Evolutionary conservation across 2,329 filamentous ascomycete genomes (phyloP), one percentile per base, ranked within the genome.

Genomic region (Aspergillus quadricinctus): DNA sequence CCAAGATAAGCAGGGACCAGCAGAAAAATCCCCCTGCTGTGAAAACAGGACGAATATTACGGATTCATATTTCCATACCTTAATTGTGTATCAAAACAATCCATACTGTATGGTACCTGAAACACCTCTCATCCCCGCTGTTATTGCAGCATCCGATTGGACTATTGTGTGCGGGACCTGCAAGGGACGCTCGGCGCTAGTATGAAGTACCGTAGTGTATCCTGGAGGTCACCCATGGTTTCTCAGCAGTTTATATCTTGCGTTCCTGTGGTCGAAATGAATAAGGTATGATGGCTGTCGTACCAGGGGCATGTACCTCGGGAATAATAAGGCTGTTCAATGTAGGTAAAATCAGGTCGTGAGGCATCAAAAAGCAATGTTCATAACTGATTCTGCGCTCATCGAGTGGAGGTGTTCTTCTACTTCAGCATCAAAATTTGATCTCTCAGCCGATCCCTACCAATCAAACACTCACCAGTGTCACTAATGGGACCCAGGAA

Each of bases 181-280:
- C 58, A 64, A 65, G 57, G 58, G 58, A 58, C 59, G 55, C 52
- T 56, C 55, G 35, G 45, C 48, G 54, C 57, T 56, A 52, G 54
- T 55, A 57, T 41, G 29, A 52, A 51, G 59, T 63, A 61, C 56
- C 25, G 56, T 62, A 61, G 56, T 49, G 61, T 61, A 63, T 54
- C 28, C n/a, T n/a, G 28, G 40, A 45, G 27, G 43, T 27, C 49
- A 31, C 46, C 61, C 59, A 62, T 58, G 59, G 61, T 55, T 57
- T 60, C 50, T 19, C 56, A 45, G 57, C 59, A 60, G 54, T 58
- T 60, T 61, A 55, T 59, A 45, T 62, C 41, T 17, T 17, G 14
- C 17, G 31, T 17, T 37, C 31, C 31, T 37, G 31, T 37, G 31
- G 31, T 37, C 31, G 31, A 37, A 37, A 37, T 37, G 31, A 17